Evolutionary conservation across 164 flowering plant genomes (phyloP), one percentile per base, ranked within the genome.

Genomic region (Umbilicus rupestris): DNA sequence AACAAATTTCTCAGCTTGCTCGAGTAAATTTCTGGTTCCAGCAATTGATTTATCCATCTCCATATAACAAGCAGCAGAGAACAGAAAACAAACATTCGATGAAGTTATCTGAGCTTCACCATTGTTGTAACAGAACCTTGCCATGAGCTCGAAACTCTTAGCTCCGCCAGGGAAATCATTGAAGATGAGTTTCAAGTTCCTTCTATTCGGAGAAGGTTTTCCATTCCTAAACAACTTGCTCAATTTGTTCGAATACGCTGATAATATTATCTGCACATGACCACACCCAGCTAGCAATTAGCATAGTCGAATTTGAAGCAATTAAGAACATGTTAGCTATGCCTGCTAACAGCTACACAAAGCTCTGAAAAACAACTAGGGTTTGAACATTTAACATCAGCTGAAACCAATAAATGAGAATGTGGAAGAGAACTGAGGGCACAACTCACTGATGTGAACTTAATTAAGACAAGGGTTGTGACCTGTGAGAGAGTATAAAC

Each of bases 91-190:
- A 64, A 80, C 29, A 58, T 83, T 87, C 11, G 73, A 74, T 19
- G 85, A 82, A 64, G 39, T 78, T 69, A 87, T 74, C 20, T 77
- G 70, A 44, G 70, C 68, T 30, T 41, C 71, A 31, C 89, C 89
- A 60, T 70, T 76, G 57, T 69, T 73, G 75, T 85, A 85, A 71
- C 89, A 87, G 72, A 85, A 85, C 66, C 82, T 80, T 22, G 78
- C 69, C 10, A 81, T 70, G 9, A 83, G 86, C 82, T 87, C 92
- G 69, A 87, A 87, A 69, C 79, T 37, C 60, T 76, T 70, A 22
- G 82, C 74, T 31, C 89, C 89, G 58, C 89, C 92, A 2, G 92
- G 92, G 66, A 87, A 85, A 26, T 84, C 87, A 58, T 81, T 69
- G 72, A 83, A 85, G 60, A 85, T 73, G 64, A 83, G 80, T 72